These are phyloP conservation scores for Xylaria sp. DNA, from an alignment of 2,329 filamentous ascomycete species.

Conservation along the genomic window DNA sequence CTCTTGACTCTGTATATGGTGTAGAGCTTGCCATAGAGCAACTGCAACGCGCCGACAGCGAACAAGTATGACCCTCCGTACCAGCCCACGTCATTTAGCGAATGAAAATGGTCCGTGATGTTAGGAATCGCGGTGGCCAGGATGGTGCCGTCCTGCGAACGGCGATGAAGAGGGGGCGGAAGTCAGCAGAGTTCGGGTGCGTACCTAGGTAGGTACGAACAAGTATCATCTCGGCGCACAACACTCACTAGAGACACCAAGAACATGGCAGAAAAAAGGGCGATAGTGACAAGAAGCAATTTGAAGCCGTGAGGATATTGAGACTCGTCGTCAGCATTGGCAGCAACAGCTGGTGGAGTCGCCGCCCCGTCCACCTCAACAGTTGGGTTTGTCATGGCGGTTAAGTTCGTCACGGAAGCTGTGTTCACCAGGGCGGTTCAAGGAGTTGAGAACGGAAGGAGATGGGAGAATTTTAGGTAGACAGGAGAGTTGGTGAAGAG, in stretches of 20 bases:
- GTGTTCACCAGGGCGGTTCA: too few relatives aligned
- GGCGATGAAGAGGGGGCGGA: too few relatives aligned
- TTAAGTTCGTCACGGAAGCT: too few relatives aligned
- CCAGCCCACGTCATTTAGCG: constrained; percentile 25
- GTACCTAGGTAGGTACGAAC: neutral
- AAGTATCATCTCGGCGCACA: neutral
- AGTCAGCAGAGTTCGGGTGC: neutral
- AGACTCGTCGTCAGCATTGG: neutral
- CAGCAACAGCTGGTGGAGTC: neutral
- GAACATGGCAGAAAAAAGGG: neutral
- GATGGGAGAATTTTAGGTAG: too few relatives aligned
- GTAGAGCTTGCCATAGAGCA: constrained; percentile 49
- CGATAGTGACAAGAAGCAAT: constrained; percentile 14
- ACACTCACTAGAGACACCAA: constrained; percentile 7
- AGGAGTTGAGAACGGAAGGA: too few relatives aligned
- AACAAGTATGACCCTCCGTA: constrained; percentile 48
- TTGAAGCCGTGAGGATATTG: constrained; percentile 15
- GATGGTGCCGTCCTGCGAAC: constrained; percentile 12
- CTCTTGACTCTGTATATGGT: constrained; percentile 53
- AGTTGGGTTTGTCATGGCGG: neutral
- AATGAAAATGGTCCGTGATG: constrained; percentile 20
- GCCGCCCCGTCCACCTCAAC: neutral
- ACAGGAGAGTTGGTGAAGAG: too few relatives aligned
- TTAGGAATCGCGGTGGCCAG: constrained; percentile 21
- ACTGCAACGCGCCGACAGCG: constrained; percentile 51